Percentiles rank a stretch among this genome's conserved stretches.
Conservation (phyloP, 768 basidiomycete genomes). For the Myochromella boudieri region DNA sequence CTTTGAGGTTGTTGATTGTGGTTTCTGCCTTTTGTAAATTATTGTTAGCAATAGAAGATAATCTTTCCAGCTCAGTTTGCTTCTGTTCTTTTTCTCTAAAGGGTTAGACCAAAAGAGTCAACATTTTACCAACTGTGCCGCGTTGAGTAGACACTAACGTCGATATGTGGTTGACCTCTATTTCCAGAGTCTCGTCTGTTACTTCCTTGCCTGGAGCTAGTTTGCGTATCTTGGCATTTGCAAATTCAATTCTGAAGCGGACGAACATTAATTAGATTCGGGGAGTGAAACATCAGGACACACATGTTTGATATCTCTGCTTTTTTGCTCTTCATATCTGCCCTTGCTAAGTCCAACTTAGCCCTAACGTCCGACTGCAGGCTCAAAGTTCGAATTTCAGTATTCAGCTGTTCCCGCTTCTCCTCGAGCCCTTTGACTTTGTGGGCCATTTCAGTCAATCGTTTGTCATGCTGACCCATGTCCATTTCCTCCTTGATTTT, state of each 20-base stretch:
- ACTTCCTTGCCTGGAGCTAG: slow-evolving; percentile 57
- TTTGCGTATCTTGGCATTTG: slow-evolving; percentile 61
- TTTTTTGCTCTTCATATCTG: slow-evolving; percentile 63
- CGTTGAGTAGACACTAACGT: slow-evolving; percentile 42
- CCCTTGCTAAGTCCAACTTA: slow-evolving; percentile 70
- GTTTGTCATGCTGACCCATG: slow-evolving; percentile 63
- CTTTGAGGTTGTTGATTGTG: slow-evolving; percentile 56
- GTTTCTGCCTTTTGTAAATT: slow-evolving; percentile 65
- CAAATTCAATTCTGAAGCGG: slow-evolving; percentile 63
- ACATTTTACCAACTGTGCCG: not conserved
- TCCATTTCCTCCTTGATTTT: slow-evolving; percentile 61
- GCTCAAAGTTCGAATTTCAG: slow-evolving; percentile 70
- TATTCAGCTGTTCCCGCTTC: slow-evolving; percentile 64
- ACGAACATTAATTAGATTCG: no score
- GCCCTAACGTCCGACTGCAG: slow-evolving; percentile 82
- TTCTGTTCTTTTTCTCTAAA: slow-evolving; percentile 70
- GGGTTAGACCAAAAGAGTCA: not conserved
- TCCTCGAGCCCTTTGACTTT: slow-evolving; percentile 66
- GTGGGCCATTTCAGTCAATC: slow-evolving; percentile 50
- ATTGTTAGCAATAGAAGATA: slow-evolving; percentile 48
- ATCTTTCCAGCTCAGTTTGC: slow-evolving; percentile 43
- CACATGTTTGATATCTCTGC: slow-evolving; percentile 70
- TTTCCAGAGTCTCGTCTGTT: slow-evolving; percentile 67
- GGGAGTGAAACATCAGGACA: slow-evolving; percentile 27
- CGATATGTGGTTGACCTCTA: slow-evolving; percentile 58